phyloP scores from a whole-genome alignment of 257 asterid genomes.

The Lycium ferocissimum region DNA sequence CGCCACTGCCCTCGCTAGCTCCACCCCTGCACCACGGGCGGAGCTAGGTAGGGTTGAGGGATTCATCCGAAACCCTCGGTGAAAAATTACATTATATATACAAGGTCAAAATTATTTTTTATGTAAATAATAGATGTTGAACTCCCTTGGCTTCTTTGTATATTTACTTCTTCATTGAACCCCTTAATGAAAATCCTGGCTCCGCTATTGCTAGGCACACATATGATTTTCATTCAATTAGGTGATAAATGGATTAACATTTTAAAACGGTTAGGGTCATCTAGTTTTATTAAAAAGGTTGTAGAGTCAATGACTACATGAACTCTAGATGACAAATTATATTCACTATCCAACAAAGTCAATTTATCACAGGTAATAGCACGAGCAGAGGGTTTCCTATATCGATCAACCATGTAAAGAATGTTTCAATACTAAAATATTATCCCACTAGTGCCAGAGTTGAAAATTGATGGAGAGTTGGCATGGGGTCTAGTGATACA shows the following conservation, averaged over 20 bases:
- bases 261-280: not conserved
- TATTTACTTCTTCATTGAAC: too few species aligned
- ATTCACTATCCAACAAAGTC: not conserved
- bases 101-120: too few species aligned
- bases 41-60: too few species aligned
- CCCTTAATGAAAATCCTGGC: too few species aligned
- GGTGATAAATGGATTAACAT: not conserved
- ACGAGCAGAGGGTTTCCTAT: not conserved
- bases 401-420: not conserved
- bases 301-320: not conserved
- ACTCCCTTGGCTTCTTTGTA: too few species aligned
- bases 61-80: too few species aligned
- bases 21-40: too few species aligned
- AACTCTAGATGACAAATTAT: not conserved
- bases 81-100: too few species aligned
- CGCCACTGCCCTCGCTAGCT: too few species aligned
- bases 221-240: not conserved
- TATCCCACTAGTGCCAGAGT: not conserved
- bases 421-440: not conserved
- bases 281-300: slow-evolving; percentile 10
- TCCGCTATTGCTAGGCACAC: not conserved
- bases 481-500: not conserved
- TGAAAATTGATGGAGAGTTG: not conserved
- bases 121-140: too few species aligned
- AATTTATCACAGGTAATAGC: not conserved